Evolutionary conservation across 352 stramenopile genomes (phyloP).

Genomic region (Phytophthora hibernalis): DNA sequence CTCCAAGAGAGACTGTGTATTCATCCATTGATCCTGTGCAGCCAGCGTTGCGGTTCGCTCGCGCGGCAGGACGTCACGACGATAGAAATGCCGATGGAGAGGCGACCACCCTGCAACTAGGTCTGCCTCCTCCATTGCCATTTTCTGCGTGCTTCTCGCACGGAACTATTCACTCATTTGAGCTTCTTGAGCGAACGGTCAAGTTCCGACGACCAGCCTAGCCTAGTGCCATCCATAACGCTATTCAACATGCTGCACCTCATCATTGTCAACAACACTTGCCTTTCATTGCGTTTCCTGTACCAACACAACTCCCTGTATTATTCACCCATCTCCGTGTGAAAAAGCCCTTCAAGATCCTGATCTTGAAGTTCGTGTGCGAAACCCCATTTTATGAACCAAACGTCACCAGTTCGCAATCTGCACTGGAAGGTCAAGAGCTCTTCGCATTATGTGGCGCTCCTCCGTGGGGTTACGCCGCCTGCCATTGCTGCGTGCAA

Average conservation of each 20-base stretch:
- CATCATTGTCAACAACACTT: slow-evolving; percentile 4
- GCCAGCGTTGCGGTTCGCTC: not conserved
- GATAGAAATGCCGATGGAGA: slow-evolving; percentile 39
- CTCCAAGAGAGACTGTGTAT: not conserved
- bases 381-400: slow-evolving; percentile 8
- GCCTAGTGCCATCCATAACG: not conserved
- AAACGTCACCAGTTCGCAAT: slow-evolving; percentile 27
- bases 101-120: slow-evolving; percentile 34
- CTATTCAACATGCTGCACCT: slow-evolving; percentile 16
- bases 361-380: slow-evolving; percentile 14
- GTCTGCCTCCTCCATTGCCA: slow-evolving; percentile 30
- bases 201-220: slow-evolving; percentile 20
- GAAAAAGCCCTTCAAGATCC: slow-evolving; percentile 5
- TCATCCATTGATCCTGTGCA: not conserved
- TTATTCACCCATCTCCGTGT: no score
- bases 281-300: slow-evolving; percentile 14
- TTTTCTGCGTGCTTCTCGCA: slow-evolving; percentile 33
- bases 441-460: slow-evolving; percentile 26
- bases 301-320: not conserved
- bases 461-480: slow-evolving; percentile 1
- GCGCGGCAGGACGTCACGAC: slow-evolving; percentile 13
- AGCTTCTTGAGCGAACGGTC: slow-evolving; percentile 37
- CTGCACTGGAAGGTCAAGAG: not conserved
- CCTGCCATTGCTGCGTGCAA: slow-evolving; percentile 20
- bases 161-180: slow-evolving; percentile 35